Evolutionary conservation across 805 yeast genomes (phyloP), one percentile per base, ranked within the genome.

Genomic region (Blastobotrys parvus): DNA sequence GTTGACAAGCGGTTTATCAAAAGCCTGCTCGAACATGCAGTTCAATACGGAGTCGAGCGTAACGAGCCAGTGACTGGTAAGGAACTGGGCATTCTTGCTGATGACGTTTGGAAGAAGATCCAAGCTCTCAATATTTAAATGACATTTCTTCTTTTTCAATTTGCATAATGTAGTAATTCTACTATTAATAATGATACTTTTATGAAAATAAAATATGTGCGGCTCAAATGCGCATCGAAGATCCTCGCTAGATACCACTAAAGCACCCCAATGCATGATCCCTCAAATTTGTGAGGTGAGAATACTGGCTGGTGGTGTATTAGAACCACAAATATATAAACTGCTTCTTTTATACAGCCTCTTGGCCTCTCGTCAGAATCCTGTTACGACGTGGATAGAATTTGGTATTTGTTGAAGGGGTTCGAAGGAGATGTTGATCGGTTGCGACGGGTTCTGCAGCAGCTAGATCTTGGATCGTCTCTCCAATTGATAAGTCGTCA

Each of bases 1-100:
- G 83, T 88, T 2, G 78, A 84, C 31, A 75, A 75, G 52, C 68
- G 70, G 18, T 78, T 85, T 50, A 68, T 87, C 22, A 68, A 75
- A 43, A 89, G 82, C 51, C 65, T 88, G 52, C 81, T 86, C 22
- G 79, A 75, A 44, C 81, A 79, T 63, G 88, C 95, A 2, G 82
- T 87, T 19, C 72, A 74, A 46, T 85, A 76, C 62, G 96, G 95
- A 15, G 71, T 65, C 55, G 58, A 66, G 61, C 42, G 54, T 45
- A 64, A 69, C 53, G 23, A 15, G 11, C 62, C 65, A 49, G 68
- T 64, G 51, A 56, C 63, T 2, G 59, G 68, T 30, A 65, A 67
- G 19, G 75, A 70, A 46, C 63, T 76, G 25, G 70, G 69, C 38
- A 64, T 66, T 19, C 57, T 77, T 42, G 72, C 78, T 2, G 70